Evolutionary conservation across 1,139 yeast species (phyloP).

Genomic region (Candida sp.): DNA sequence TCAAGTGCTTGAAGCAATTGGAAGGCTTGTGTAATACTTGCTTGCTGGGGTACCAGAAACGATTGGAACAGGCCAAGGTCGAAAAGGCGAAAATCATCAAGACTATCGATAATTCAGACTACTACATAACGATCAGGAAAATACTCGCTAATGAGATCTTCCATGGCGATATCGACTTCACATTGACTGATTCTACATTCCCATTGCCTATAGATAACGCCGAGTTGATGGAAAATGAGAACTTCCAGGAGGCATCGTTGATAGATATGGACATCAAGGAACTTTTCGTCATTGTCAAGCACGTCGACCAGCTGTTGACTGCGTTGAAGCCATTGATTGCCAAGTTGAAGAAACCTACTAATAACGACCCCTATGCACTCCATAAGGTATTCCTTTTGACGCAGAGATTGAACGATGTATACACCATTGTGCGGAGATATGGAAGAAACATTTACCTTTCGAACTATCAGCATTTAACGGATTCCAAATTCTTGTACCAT

Average conservation of each 20-base stretch:
- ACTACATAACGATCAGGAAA: constrained; percentile 10
- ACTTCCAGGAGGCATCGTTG: constrained; percentile 34
- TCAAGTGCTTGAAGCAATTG: constrained; percentile 40
- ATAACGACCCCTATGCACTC: constrained; percentile 35
- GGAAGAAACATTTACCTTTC: constrained; percentile 51
- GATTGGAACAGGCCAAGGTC: constrained; percentile 42
- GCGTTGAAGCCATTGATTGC: constrained; percentile 29
- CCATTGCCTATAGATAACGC: constrained; percentile 18
- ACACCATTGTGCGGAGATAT: constrained; percentile 43
- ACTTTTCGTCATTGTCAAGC: constrained; percentile 28
- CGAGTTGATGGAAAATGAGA: constrained; percentile 17
- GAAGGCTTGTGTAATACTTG: constrained; percentile 42
- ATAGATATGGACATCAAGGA: constrained; percentile 48
- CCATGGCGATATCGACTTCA: constrained; percentile 18
- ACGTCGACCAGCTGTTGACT: constrained; percentile 23
- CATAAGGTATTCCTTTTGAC: constrained; percentile 54
- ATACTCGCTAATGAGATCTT: constrained; percentile 9
- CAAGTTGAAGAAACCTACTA: constrained; percentile 23
- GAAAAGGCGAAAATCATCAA: constrained; percentile 25
- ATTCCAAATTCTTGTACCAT: constrained; percentile 37
- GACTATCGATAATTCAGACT: constrained; percentile 6
- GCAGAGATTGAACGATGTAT: constrained; percentile 50
- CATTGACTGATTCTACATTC: constrained; percentile 19
- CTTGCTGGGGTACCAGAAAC: constrained; percentile 50
- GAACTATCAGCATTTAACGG: constrained; percentile 42